These are phyloP conservation scores for Phascolomyces articulosus DNA, from an alignment of 371 early-diverging fungal genomes.

Conservation along the genomic window DNA sequence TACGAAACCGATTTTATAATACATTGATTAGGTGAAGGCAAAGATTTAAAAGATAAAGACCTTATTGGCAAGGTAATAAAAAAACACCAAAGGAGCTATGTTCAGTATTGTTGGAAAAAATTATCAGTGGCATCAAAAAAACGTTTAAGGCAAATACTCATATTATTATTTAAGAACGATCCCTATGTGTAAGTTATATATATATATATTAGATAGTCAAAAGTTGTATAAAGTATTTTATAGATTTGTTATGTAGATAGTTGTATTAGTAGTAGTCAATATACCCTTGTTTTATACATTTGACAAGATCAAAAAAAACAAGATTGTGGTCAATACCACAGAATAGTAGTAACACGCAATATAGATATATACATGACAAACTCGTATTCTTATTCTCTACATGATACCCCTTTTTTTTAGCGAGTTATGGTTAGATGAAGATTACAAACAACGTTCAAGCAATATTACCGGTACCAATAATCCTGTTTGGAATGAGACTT, in stretches of 20 bases:
- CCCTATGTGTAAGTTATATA: slow-evolving; percentile 25
- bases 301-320: neutral
- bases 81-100: neutral
- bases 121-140: neutral
- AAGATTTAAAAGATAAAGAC: slow-evolving; percentile 37
- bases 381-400: too few relatives aligned
- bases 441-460: slow-evolving; percentile 43
- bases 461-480: slow-evolving; percentile 29
- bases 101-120: too few relatives aligned
- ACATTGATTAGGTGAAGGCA: slow-evolving; percentile 30
- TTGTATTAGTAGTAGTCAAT: too few relatives aligned
- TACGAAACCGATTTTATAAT: too few relatives aligned
- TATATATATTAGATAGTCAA: neutral
- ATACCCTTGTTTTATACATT: too few relatives aligned
- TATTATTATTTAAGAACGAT: slow-evolving; percentile 20
- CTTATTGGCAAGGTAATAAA: slow-evolving; percentile 22
- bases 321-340: too few relatives aligned
- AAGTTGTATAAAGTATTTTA: neutral
- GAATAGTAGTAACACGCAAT: neutral
- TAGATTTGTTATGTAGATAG: too few relatives aligned
- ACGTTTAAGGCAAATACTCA: neutral
- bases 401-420: too few relatives aligned
- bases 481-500: slow-evolving; percentile 48
- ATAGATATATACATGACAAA: neutral
- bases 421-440: slow-evolving; percentile 43